A percentile compares a stretch with the other conserved stretches of the same genome.
Conservation (phyloP, 345 rosid species). For the Eucalyptus lansdowneana region DNA sequence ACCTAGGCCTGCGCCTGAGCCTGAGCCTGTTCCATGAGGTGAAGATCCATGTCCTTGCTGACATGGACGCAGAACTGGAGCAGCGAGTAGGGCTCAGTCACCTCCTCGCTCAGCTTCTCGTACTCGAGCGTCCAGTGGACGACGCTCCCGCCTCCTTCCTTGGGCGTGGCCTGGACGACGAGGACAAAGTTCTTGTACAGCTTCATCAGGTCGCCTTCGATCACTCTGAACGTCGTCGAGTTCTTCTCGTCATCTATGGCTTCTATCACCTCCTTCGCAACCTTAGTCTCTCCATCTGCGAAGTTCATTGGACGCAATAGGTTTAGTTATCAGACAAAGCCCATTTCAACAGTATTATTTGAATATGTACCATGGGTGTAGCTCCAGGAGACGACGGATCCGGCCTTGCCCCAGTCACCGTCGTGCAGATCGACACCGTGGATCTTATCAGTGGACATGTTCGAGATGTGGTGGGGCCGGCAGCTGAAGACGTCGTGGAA, state of each 20-base stretch:
- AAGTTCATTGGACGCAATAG: background rate
- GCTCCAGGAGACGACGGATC: constrained; percentile 13
- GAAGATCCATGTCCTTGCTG: constrained; percentile 12
- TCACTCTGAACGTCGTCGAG: constrained; percentile 10
- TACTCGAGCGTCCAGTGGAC: background rate
- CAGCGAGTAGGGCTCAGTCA: background rate
- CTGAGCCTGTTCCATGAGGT: background rate
- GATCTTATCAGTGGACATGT: constrained; percentile 1
- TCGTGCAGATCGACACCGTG: constrained; percentile 15
- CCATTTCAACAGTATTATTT: background rate
- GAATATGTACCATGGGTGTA: constrained; percentile 10
- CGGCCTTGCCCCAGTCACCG: constrained; percentile 22
- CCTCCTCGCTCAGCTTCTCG: constrained; percentile 1
- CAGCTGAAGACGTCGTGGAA: constrained; percentile 29
- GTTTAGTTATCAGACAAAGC: background rate
- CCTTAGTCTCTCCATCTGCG: constrained; percentile 13
- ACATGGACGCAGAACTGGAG: background rate
- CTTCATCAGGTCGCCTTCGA: constrained; percentile 26
- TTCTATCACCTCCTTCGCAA: constrained; percentile 13
- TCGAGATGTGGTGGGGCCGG: constrained; percentile 29
- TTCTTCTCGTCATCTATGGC: constrained; percentile 25
- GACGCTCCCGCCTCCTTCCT: background rate
- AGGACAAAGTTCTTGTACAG: constrained; percentile 1
- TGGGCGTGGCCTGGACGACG: background rate
- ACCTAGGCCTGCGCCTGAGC: background rate